Evolutionary conservation across 768 basidiomycete species (phyloP).

Genomic region (Pisolithus orientalis): DNA sequence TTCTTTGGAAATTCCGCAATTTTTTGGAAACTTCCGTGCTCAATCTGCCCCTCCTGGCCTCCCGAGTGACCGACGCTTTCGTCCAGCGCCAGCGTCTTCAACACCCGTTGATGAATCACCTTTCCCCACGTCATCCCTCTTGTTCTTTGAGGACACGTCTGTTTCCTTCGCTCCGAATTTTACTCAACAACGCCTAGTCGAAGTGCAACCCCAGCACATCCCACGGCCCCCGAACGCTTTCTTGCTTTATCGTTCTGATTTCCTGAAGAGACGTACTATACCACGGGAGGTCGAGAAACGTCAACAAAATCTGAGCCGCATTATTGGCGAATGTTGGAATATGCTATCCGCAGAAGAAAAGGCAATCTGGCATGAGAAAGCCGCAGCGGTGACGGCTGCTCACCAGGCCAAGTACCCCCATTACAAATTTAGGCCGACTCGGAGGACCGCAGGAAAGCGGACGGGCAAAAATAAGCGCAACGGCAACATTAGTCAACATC

Average conservation of each 20-base stretch:
- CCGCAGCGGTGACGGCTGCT: slow-evolving; percentile 19
- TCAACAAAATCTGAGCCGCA: slow-evolving; percentile 49
- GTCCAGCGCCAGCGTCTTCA: background rate
- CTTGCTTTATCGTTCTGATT: slow-evolving; percentile 49
- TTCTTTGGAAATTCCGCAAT: background rate
- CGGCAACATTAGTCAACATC: slow-evolving; percentile 15
- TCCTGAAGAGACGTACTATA: slow-evolving; percentile 37
- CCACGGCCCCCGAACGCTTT: slow-evolving; percentile 53
- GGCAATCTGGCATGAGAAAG: slow-evolving; percentile 29
- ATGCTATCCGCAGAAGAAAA: slow-evolving; percentile 31
- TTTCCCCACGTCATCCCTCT: slow-evolving; percentile 1
- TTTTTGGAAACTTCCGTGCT: slow-evolving; percentile 1
- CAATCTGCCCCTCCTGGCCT: slow-evolving; percentile 8
- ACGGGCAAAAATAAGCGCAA: slow-evolving; percentile 19
- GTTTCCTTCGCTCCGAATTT: background rate
- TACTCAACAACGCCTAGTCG: background rate
- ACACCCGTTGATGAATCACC: slow-evolving; percentile 1
- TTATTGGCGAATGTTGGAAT: slow-evolving; percentile 51
- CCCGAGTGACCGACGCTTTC: background rate
- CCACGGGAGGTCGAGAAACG: slow-evolving; percentile 41
- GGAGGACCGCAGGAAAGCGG: slow-evolving; percentile 12
- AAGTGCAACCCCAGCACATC: slow-evolving; percentile 24
- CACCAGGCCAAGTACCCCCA: slow-evolving; percentile 25
- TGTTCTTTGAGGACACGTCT: slow-evolving; percentile 1
- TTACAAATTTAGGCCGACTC: slow-evolving; percentile 24